Conservation (phyloP, 225 moss, liverwort and hornwort species). For the Marchantia polymorpha region DNA sequence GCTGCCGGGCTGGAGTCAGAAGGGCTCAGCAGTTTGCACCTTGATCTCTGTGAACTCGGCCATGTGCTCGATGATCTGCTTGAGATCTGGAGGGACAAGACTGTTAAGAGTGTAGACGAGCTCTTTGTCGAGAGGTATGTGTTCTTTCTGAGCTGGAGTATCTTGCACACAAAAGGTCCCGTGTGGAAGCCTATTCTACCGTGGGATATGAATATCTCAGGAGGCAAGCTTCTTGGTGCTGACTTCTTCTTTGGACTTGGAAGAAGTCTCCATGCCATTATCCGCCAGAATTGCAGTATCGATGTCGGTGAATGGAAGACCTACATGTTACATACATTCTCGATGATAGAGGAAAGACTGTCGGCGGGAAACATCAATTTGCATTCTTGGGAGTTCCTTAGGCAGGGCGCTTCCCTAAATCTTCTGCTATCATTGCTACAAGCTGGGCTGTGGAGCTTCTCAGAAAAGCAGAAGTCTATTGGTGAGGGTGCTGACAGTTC, state of each 20-base stretch:
- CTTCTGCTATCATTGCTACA: constrained; percentile 79
- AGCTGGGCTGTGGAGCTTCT: constrained; percentile 50
- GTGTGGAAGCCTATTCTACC: constrained; percentile 51
- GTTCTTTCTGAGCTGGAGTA: constrained; percentile 89
- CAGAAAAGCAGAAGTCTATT: constrained; percentile 21
- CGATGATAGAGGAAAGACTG: constrained; percentile 50
- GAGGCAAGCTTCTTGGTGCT: constrained; percentile 41
- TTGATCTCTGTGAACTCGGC: constrained; percentile 73
- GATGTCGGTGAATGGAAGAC: constrained; percentile 63
- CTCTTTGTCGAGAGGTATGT: constrained; percentile 91
- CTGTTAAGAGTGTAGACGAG: constrained; percentile 75
- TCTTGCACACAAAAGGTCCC: constrained; percentile 64
- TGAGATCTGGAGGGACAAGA: constrained; percentile 83
- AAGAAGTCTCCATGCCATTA: constrained; percentile 56
- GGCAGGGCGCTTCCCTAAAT: constrained; percentile 73
- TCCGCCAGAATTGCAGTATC: constrained; percentile 35
- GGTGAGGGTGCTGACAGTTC: constrained; percentile 25
- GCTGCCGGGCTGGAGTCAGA: constrained; percentile 41
- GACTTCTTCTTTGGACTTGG: constrained; percentile 76
- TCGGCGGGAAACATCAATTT: constrained; percentile 56
- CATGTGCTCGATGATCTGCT: constrained; percentile 70
- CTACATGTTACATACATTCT: constrained; percentile 56
- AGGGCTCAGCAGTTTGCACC: constrained; percentile 46
- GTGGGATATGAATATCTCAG: constrained; percentile 58
- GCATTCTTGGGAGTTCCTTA: constrained; percentile 81